Conservation (phyloP, 192 early-diverging fungal species). For the Mortierella alpina region DNA sequence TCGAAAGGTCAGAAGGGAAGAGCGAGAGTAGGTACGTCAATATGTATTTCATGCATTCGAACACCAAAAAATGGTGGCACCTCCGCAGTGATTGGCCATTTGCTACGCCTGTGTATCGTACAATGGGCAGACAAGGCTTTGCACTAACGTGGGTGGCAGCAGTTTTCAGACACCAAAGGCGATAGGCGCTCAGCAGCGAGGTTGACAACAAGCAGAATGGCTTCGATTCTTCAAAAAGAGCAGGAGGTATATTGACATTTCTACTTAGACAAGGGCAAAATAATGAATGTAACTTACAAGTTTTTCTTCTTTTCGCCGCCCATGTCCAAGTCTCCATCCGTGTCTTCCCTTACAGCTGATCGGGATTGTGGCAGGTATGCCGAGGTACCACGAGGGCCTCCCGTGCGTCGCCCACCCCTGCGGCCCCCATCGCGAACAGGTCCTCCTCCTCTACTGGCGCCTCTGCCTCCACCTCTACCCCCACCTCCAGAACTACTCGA, state of each 20-base stretch:
- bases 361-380: neutral
- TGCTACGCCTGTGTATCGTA: too few relatives aligned
- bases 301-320: slow-evolving; percentile 11
- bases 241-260: slow-evolving; percentile 5
- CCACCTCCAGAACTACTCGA: neutral
- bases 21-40: too few relatives aligned
- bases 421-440: neutral
- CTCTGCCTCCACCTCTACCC: slow-evolving; percentile 1
- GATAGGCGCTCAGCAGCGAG: neutral
- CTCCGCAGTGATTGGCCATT: too few relatives aligned
- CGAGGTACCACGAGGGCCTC: slow-evolving; percentile 8
- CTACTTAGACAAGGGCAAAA: neutral
- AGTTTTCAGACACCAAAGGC: too few relatives aligned
- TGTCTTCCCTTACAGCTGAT: neutral
- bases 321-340: slow-evolving; percentile 12
- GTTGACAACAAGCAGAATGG: neutral
- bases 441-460: slow-evolving; percentile 1
- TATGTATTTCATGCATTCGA: too few relatives aligned
- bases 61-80: too few relatives aligned
- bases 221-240: too few relatives aligned
- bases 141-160: too few relatives aligned
- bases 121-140: too few relatives aligned
- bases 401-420: neutral
- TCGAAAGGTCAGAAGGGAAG: too few relatives aligned
- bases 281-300: slow-evolving; percentile 9